phyloP scores from a whole-genome alignment of 139 green algal species.

The Micractinium sp. region DNA sequence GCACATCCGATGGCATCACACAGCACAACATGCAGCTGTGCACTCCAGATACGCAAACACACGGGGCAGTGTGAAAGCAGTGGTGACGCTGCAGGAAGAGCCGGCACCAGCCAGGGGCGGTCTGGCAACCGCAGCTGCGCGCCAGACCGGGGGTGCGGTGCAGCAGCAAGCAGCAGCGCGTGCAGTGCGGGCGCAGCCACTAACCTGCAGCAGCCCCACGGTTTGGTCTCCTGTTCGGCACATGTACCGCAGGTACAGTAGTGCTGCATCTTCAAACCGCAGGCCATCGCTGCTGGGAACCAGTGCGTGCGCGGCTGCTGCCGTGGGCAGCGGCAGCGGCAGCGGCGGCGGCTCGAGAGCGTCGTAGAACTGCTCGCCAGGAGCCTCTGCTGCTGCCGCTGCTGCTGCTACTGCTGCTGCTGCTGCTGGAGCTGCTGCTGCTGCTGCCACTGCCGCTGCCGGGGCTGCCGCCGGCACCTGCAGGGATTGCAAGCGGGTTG shows the following conservation, averaged over 20 bases:
- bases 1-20: not conserved
- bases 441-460: not conserved
- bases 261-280: conserved; percentile 23
- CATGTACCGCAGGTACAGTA: conserved; percentile 44
- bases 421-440: not conserved
- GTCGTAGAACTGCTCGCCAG: conserved; percentile 25
- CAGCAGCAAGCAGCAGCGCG: too few species aligned
- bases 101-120: not conserved
- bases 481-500: not conserved
- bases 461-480: not conserved
- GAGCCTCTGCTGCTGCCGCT: not conserved
- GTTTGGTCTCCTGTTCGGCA: conserved; percentile 33
- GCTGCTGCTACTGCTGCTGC: not conserved
- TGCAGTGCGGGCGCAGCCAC: too few species aligned
- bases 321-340: not conserved
- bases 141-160: too few species aligned
- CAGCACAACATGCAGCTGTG: not conserved
- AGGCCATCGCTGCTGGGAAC: conserved; percentile 1
- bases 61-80: too few species aligned
- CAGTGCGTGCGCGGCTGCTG: not conserved
- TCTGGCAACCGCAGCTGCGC: too few species aligned
- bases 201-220: conserved; percentile 22
- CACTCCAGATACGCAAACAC: too few species aligned
- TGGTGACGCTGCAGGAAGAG: not conserved
- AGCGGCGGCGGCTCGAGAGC: conserved; percentile 22